Conservation (phyloP, 2,329 filamentous ascomycete species). For the Xylaria sp. region DNA sequence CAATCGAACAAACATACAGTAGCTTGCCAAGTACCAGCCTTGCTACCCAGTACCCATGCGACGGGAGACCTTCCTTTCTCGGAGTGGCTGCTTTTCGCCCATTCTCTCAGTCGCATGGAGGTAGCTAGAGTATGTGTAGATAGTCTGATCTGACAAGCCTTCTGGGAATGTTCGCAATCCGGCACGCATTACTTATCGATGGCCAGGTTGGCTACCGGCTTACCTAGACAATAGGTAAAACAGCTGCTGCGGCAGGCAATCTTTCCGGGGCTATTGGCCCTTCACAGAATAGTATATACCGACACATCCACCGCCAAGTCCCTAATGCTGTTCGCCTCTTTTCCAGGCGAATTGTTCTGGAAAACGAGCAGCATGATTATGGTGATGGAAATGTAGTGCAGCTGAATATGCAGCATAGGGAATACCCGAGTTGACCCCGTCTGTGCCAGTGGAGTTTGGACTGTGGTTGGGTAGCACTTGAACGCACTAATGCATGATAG, state of each 20-base stretch:
- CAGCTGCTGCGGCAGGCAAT: neutral
- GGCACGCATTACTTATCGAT: neutral
- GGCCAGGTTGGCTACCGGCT: neutral
- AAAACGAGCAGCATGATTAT: neutral
- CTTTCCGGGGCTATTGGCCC: neutral
- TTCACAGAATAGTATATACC: conserved; percentile 3
- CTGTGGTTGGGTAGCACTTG: neutral
- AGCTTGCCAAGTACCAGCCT: conserved; percentile 18
- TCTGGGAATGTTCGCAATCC: conserved; percentile 2
- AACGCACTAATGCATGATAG: conserved; percentile 1
- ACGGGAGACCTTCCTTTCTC: conserved; percentile 35
- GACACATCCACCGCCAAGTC: neutral
- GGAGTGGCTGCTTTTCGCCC: conserved; percentile 25
- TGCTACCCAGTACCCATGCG: conserved; percentile 8
- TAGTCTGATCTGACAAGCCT: neutral
- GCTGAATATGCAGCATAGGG: conserved; percentile 21
- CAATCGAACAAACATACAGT: conserved; percentile 16
- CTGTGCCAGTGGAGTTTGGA: neutral
- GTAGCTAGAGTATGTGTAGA: neutral
- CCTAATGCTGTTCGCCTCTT: neutral
- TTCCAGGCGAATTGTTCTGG: conserved; percentile 17
- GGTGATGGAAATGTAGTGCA: neutral
- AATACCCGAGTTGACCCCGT: conserved; percentile 20
- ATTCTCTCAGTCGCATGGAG: neutral
- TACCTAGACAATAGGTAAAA: neutral